Evolutionary conservation across 1,139 yeast genomes (phyloP).

Genomic region (Candida tropicalis): DNA sequence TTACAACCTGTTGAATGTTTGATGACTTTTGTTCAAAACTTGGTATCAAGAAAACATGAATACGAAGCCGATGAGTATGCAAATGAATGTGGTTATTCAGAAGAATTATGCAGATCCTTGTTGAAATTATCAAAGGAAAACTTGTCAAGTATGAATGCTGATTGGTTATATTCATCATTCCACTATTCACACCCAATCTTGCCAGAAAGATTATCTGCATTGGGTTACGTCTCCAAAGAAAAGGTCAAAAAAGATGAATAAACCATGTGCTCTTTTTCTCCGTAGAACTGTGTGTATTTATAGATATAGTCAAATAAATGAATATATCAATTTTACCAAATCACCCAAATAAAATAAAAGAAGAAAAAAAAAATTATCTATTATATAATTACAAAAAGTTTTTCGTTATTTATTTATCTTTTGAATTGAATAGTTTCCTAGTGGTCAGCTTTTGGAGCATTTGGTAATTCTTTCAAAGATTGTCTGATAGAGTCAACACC

Average conservation of each 20-base stretch:
- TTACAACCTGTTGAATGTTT: constrained; percentile 76
- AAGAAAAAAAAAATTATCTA: not conserved
- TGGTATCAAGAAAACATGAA: constrained; percentile 81
- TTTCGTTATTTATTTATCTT: too few species aligned
- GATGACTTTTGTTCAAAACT: constrained; percentile 65
- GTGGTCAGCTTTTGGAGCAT: constrained; percentile 47
- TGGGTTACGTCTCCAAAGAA: constrained; percentile 53
- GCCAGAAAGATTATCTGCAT: constrained; percentile 81
- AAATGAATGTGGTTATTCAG: constrained; percentile 66
- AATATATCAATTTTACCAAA: too few species aligned
- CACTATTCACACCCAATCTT: constrained; percentile 90
- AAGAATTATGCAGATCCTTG: constrained; percentile 70
- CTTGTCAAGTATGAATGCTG: constrained; percentile 82
- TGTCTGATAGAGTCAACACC: constrained; percentile 76
- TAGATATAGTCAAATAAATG: too few species aligned
- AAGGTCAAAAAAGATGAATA: constrained; percentile 50
- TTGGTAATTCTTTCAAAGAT: constrained; percentile 62
- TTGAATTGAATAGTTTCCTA: too few species aligned
- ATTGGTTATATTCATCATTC: constrained; percentile 85
- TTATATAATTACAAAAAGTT: not conserved
- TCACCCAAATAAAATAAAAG: too few species aligned
- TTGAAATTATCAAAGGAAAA: constrained; percentile 78
- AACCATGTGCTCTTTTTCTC: constrained; percentile 15
- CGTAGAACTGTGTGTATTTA: not conserved
- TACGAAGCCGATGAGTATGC: constrained; percentile 93